Base-by-base conservation (phyloP, 345 rosid species). In the Eucalyptus camaldulensis region DNA sequence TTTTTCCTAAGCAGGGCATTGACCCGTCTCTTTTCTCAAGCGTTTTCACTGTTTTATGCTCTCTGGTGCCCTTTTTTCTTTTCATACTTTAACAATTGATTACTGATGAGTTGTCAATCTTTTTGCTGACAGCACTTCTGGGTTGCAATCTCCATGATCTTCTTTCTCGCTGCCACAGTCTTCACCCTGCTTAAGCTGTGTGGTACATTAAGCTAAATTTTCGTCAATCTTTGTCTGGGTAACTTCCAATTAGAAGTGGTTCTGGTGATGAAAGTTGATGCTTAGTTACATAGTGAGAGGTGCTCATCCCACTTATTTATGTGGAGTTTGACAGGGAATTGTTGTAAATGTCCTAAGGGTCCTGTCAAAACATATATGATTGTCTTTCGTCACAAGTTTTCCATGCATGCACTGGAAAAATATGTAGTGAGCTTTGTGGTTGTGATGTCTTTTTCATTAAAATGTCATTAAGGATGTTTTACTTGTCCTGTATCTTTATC, bases 111-210 rank as follows among this genome's bases (percentile, higher is more conserved):
- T 50, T 58, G 54, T 69, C 69, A 29, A 24, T 87, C 86, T 88
- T 56, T 88, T 87, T 76, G 83, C 11, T 89, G 89, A 93, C 92
- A 97, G 99, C 99, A 97, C 92, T 96, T 97, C 88, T 97, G 99
- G 99, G 94, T 97, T 90, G 98, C 99, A 51, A 96, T 97, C 86
- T 96, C 99, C 90, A 97, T 97, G 99, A 95, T 97, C 92, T 97
- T 97, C 95, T 97, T 96, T 89, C 87, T 96, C 88, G 98, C 98
- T 87, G 99, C 98, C 86, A 96, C 99, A 65, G 90, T 96, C 89
- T 97, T 97, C 91, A 97, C 98, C 90, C 91, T 96, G 89, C 95
- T 97, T 83, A 97, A 97, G 95, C 92, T 97, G 37, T 94, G 94
- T 83, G 99, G 99, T 97, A 97, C 94, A 67, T 88, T 92, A 90